Evolutionary conservation across 768 basidiomycete genomes (phyloP), one percentile per base, ranked within the genome.

Genomic region (Suillus hirtellus): DNA sequence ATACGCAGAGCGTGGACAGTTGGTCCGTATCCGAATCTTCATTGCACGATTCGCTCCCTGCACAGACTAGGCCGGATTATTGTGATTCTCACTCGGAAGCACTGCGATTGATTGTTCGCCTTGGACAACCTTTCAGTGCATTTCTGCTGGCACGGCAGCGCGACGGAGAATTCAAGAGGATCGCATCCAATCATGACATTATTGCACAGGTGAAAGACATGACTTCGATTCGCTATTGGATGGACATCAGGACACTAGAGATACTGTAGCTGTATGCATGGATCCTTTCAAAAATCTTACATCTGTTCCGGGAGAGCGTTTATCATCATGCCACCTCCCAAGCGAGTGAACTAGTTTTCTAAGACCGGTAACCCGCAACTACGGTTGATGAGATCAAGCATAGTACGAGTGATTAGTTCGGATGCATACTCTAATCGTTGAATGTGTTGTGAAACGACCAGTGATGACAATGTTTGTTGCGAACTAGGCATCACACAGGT

Each of bases 91-190:
- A 44, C 19, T 44, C 19, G 19, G 19, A 9, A 19, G 52, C 52
- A 1, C 12, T 53, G 10, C 52, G 11, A 34, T 53, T 53, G 2
- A 53, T 34, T 11, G 52, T 34, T 19, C 31, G 52, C 19, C 52
- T 53, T 34, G 52, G 35, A 37, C 54, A 55, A 35, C 54, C 35
- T 9, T 55, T 55, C 21, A 37, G 54, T 21, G 54, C 54, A 37
- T 37, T 55, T 21, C 37, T 55, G 35, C 35, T 37, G 8, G 43
- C 43, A 8, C 43, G 43, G 9, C 43, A 44, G 43, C 43, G 43
- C 0, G 19, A n/a, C 9, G 43, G 43, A 19, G 19, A 19, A n/a
- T n/a, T 19, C 19, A 44, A n/a, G 43, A 44, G 43, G 43, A 44
- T 44, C 19, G 43, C 43, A 9, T 19, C 43, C 9, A 19, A 44